Percentiles rank a stretch among this genome's conserved stretches.
Evolutionary conservation across 1,284 basidiomycete species (phyloP).

Genomic region (Puccinia triticina): DNA sequence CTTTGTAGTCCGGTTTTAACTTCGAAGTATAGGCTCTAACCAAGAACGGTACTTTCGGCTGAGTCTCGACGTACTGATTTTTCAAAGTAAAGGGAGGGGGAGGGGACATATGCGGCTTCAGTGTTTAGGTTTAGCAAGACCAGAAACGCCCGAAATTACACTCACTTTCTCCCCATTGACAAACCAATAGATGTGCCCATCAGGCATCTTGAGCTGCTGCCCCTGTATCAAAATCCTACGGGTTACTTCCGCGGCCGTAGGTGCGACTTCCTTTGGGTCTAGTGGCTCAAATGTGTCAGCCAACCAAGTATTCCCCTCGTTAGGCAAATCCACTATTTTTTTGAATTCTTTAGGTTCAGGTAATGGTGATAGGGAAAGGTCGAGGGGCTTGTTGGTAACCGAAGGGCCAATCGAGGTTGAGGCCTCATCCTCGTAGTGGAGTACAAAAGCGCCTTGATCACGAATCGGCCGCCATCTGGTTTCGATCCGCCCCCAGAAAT

Average conservation of each 20-base stretch:
- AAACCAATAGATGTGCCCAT: conserved; percentile 38
- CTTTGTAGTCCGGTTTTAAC: conserved; percentile 38
- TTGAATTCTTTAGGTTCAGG: neutral
- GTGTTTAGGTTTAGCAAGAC: neutral
- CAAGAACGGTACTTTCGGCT: conserved; percentile 33
- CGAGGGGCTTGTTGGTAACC: neutral
- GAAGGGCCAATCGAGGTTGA: neutral
- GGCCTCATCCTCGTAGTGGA: conserved; percentile 50
- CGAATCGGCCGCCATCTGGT: conserved; percentile 27
- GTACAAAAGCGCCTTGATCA: conserved; percentile 36
- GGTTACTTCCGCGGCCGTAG: conserved; percentile 33
- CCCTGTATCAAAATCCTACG: conserved; percentile 36
- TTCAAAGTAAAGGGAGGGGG: neutral
- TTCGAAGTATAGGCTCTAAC: conserved; percentile 29
- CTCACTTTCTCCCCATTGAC: conserved; percentile 36
- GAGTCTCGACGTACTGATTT: conserved; percentile 10
- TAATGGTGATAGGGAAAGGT: neutral
- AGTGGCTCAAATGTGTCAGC: conserved; percentile 26
- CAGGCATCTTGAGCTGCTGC: conserved; percentile 23
- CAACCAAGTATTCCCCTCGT: conserved; percentile 30
- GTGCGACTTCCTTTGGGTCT: conserved; percentile 22
- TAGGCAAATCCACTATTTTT: conserved; percentile 23
- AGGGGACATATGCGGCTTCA: neutral
- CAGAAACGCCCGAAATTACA: neutral
- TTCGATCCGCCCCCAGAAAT: conserved; percentile 39